Base-by-base conservation (phyloP, 345 rosid genomes). In the Syzygium grande region DNA sequence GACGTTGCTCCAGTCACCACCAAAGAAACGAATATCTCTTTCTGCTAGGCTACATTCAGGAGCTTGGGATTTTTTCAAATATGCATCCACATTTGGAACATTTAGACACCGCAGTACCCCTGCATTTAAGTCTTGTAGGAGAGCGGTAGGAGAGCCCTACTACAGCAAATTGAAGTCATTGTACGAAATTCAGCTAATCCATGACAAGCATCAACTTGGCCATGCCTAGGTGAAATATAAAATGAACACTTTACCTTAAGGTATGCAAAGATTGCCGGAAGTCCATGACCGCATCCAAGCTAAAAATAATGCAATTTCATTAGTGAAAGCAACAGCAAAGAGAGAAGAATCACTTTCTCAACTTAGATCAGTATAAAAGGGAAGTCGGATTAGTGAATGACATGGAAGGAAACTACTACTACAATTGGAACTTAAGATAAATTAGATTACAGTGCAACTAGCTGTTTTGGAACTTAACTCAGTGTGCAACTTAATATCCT, bases 261-360 rank as follows among this genome's bases (percentile, higher is more conserved):
- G 93, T 93, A 95, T 12, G 98, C 94, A 89, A 91, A 94, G 88
- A 96, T 94, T 84, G 95, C 99, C 21, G 99, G 98, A 90, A 96
- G 98, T 43, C 97, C 97, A 91, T 96, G 98, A 87, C 98, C 98
- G 89, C 99, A 95, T 91, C 99, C 99, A 91, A 96, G 97, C 98
- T 96, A 85, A 92, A 92, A 86, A 79, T 19, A 85, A 52, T 11
- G 29, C n/a, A 83, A 51, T 54, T 27, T 63, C 25, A 56, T 84
- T 86, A 63, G 21, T 63, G 30, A 86, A 85, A 85, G 46, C 17
- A 87, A n/a, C 22, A 22, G 53, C n/a, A n/a, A 79, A 21, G 19
- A 87, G 51, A 87, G 25, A 22, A 53, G 30, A 59, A 27, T 59
- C 3, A 8, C 27, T 59, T 1, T 7, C 68, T 27, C 5, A 30